Evolutionary conservation across 352 stramenopile species (phyloP).

Genomic region (Globisporangium splendens): DNA sequence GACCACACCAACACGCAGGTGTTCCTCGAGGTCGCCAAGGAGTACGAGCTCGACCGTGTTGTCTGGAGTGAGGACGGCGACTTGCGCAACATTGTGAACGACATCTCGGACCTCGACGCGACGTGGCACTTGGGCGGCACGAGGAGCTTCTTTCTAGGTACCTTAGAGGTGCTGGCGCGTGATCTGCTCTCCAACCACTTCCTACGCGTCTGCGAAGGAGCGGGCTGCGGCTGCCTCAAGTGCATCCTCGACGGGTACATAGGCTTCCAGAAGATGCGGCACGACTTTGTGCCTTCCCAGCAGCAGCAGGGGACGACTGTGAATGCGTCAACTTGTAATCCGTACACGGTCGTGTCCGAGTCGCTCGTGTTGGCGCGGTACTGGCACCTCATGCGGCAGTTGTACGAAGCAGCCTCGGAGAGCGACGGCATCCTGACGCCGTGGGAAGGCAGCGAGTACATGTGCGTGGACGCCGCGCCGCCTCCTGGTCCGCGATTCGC

Average conservation of each 20-base stretch:
- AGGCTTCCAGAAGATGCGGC: constrained; percentile 76
- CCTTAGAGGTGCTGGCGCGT: constrained; percentile 51
- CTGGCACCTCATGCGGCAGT: constrained; percentile 79
- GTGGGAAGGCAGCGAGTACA: constrained; percentile 40
- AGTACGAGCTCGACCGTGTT: constrained; percentile 67
- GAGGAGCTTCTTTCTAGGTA: constrained; percentile 65
- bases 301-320: constrained; percentile 9
- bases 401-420: constrained; percentile 63
- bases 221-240: constrained; percentile 76
- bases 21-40: constrained; percentile 73
- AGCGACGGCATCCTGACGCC: constrained; percentile 59
- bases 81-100: constrained; percentile 64
- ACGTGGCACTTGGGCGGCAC: constrained; percentile 64
- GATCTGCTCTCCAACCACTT: constrained; percentile 51
- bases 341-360: constrained; percentile 46
- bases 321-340: too few species aligned
- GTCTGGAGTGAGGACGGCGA: constrained; percentile 72
- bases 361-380: constrained; percentile 71
- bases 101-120: constrained; percentile 50
- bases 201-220: constrained; percentile 60
- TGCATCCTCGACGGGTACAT: constrained; percentile 82
- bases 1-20: constrained; percentile 51
- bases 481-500: constrained; percentile 40
- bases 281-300: constrained; percentile 27
- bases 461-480: constrained; percentile 26